A percentile compares a stretch with the other conserved stretches of the same genome.
These are phyloP conservation scores for Ichthyophthirius multifiliis DNA, from an alignment of 169 alveolate species.

Conservation along the genomic window DNA sequence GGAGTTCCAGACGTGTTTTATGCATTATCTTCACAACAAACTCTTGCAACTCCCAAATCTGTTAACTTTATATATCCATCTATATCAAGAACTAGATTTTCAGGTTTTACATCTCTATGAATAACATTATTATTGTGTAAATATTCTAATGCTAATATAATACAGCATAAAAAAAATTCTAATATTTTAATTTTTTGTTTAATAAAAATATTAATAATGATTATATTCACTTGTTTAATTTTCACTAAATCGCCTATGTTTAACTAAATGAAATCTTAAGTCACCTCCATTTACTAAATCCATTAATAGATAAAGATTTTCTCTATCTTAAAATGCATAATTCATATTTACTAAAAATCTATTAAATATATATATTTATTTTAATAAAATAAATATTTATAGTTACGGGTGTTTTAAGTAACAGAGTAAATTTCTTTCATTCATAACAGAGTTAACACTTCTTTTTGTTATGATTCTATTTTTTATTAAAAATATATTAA, in stretches of 20 bases:
- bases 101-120: conserved; percentile 76
- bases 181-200: background rate
- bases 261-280: conserved; percentile 55
- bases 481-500: conserved; percentile 21
- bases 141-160: conserved; percentile 64
- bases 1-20: conserved; percentile 81
- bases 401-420: conserved; percentile 34
- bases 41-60: conserved; percentile 73
- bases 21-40: conserved; percentile 66
- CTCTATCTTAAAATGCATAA: conserved; percentile 67
- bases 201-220: background rate
- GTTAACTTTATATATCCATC: conserved; percentile 61
- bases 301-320: conserved; percentile 58
- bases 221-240: conserved; percentile 42
- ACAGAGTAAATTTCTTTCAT: conserved; percentile 45
- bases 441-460: conserved; percentile 43
- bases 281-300: conserved; percentile 74
- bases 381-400: background rate
- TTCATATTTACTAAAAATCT: conserved; percentile 67
- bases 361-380: conserved; percentile 5
- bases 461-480: conserved; percentile 63
- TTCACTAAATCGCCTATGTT: conserved; percentile 56
- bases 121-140: conserved; percentile 57
- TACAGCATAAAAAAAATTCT: conserved; percentile 66
- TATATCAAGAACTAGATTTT: conserved; percentile 68